These are phyloP conservation scores for Euphorbia corollata DNA, from an alignment of 441 rosid species.

Conservation along the genomic window DNA sequence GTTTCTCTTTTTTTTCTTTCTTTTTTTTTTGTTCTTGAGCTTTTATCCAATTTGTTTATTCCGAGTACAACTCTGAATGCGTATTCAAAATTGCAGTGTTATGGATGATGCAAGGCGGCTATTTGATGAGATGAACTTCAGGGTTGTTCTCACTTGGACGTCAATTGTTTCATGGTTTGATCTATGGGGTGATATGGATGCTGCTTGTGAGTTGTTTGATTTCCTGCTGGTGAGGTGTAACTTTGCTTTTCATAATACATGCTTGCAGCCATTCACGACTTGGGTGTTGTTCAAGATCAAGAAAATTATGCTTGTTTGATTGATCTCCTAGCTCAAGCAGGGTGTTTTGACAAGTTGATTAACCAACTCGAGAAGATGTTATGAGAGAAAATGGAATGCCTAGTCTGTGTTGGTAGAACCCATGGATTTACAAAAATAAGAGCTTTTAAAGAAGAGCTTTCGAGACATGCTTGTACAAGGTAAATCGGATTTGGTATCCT, in stretches of 20 bases:
- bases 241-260: constrained; percentile 46
- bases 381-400: too few species aligned
- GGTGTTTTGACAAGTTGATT: constrained; percentile 51
- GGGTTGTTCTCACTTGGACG: constrained; percentile 47
- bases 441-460: constrained; percentile 38
- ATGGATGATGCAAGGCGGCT: constrained; percentile 40
- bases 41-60: constrained; percentile 49
- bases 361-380: constrained; percentile 53
- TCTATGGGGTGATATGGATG: constrained; percentile 41
- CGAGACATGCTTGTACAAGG: constrained; percentile 22
- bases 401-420: constrained; percentile 84
- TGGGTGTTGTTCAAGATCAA: constrained; percentile 40
- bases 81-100: constrained; percentile 47
- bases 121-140: constrained; percentile 45
- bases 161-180: constrained; percentile 51
- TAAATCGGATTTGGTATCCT: constrained; percentile 19
- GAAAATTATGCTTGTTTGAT: constrained; percentile 71
- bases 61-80: constrained; percentile 49
- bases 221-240: too few species aligned
- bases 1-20: too few species aligned
- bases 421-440: constrained; percentile 42
- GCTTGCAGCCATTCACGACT: too few species aligned
- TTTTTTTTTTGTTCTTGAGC: constrained; percentile 54
- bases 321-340: constrained; percentile 58
- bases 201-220: too few species aligned